Base-by-base conservation (phyloP, 352 stramenopile species). In the Thalassiosira delicatula region DNA sequence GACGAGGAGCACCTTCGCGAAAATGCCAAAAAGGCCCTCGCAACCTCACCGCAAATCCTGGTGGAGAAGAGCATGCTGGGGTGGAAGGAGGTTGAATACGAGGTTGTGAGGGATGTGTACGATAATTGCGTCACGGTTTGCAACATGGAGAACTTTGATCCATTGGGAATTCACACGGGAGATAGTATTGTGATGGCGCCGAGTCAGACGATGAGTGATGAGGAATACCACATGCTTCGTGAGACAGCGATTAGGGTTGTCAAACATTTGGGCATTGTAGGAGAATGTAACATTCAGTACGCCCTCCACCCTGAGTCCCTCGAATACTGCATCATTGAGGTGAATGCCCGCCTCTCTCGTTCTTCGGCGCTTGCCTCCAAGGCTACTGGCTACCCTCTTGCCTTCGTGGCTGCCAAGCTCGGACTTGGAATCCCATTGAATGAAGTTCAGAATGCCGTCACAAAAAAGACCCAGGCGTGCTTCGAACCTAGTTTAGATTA, bases 121-220 rank as follows among this genome's bases (percentile, higher is more conserved):
- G 96, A 98, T 90, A 99, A 99, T 88, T 99, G 97, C 90, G 92
- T 99, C 67, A 99, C 97, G 35, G 96, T 99, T 40, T 94, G 90
- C 70, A 98, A 98, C 92, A 99, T 99, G 96, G 97, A 99, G 86
- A 99, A 99, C 90, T 98, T 99, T 85, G 97, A 98, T 88, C 97
- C 97, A 29, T 90, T 99, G 40, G 97, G 91, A 62, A 96, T 99
- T 67, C 97, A 99, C 94, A 99, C 97, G 59, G 97, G 97, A 62
- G 97, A 99, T 82, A 98, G 95, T 71, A 99, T 99, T 69, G 96
- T 99, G 42, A 94, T 99, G 59, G 96, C 97, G 69, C 97, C 97
- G 44, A 98, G 95, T 25, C 97, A 99, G 83, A 99, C 97, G 42
- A 90, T 99, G 8, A 97, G 92, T 12, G 98, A 99, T 88, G 83